Conservation (phyloP, 257 asterid species). For the Ilex aquifolium region DNA sequence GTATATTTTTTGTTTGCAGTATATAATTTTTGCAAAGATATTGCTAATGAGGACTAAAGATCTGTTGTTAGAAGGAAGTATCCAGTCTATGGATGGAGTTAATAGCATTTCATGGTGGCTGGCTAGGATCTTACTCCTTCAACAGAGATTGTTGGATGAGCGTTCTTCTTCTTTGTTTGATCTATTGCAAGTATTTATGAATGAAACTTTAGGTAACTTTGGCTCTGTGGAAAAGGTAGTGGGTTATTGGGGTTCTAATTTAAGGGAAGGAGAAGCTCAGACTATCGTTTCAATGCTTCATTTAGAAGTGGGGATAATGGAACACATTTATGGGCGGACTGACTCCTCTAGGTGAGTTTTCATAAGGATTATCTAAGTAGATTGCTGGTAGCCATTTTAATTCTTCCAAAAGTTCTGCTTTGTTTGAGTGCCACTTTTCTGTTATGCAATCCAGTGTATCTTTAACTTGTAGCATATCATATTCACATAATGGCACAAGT, state of each 20-base stretch:
- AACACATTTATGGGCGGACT: conserved; percentile 71
- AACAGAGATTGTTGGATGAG: conserved; percentile 78
- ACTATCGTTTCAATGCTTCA: conserved; percentile 55
- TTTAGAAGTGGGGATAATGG: conserved; percentile 76
- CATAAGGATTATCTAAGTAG: not conserved
- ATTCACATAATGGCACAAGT: too few relatives aligned
- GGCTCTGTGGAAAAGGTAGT: conserved; percentile 52
- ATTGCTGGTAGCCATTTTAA: not conserved
- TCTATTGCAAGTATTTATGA: conserved; percentile 60
- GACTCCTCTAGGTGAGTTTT: conserved; percentile 77
- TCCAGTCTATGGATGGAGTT: conserved; percentile 35
- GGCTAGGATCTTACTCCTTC: conserved; percentile 68
- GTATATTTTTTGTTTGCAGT: conserved; percentile 45
- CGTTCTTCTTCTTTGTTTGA: conserved; percentile 79
- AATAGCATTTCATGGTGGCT: conserved; percentile 90
- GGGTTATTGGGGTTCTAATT: conserved; percentile 34
- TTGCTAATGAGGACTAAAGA: conserved; percentile 63
- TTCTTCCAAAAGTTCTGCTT: not conserved
- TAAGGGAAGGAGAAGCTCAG: conserved; percentile 55
- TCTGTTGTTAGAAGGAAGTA: conserved; percentile 45
- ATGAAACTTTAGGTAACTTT: conserved; percentile 45
- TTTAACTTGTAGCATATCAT: too few relatives aligned
- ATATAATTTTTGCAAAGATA: conserved; percentile 68
- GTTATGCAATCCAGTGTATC: too few relatives aligned
- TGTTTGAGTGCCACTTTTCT: too few relatives aligned